Percentiles rank a stretch among this genome's conserved stretches.
Conservation (phyloP, 1,284 basidiomycete genomes). For the Inonotus obliquus region DNA sequence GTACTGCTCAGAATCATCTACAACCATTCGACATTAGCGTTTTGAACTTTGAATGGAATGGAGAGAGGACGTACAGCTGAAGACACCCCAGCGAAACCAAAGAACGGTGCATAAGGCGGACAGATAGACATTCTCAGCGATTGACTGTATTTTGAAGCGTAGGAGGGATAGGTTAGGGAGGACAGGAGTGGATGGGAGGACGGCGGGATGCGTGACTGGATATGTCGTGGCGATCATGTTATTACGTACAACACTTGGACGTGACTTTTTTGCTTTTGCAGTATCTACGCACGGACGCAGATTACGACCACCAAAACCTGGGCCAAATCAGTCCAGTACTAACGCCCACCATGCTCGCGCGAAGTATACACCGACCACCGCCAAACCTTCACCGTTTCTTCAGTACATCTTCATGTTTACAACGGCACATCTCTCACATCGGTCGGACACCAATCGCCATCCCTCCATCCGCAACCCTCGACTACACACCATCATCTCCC, state of each 20-base stretch:
- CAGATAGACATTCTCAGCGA: constrained; percentile 50
- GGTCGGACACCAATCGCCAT: constrained; percentile 75
- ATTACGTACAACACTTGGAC: too few species aligned
- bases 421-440: constrained; percentile 61
- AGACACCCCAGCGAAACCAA: constrained; percentile 80
- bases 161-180: too few species aligned
- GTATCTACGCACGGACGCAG: too few species aligned
- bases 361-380: constrained; percentile 13
- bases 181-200: too few species aligned
- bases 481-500: constrained; percentile 38
- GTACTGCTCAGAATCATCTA: constrained; percentile 88
- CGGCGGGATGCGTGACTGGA: too few species aligned
- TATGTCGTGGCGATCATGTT: too few species aligned
- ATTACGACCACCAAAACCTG: too few species aligned
- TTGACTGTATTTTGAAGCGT: too few species aligned
- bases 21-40: constrained; percentile 6
- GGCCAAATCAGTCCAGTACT: not conserved
- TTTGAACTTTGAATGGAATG: not conserved
- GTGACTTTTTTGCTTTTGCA: too few species aligned
- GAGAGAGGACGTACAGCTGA: constrained; percentile 51
- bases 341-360: constrained; percentile 6
- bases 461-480: constrained; percentile 62
- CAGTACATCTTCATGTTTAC: constrained; percentile 37
- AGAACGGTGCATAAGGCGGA: constrained; percentile 82
- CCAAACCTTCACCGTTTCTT: constrained; percentile 36